Percentiles rank a stretch among this genome's conserved stretches.
Conservation (phyloP, 2,329 filamentous ascomycete genomes). For the Cyphellophora attinorum region DNA sequence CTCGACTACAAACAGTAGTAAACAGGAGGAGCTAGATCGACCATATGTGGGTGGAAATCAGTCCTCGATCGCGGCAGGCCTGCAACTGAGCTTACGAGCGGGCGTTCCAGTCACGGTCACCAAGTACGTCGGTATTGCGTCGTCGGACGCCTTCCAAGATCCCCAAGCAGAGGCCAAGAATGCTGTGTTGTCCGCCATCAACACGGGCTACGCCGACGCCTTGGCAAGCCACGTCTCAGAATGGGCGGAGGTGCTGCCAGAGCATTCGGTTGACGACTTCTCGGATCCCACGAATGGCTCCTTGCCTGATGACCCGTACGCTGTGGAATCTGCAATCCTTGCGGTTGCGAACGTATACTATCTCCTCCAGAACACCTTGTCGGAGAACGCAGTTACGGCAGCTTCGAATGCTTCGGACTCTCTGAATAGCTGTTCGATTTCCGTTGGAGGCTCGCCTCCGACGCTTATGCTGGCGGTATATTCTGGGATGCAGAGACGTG, state of each 20-base stretch:
- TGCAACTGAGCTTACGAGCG: slow-evolving; percentile 42
- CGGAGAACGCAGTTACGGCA: slow-evolving; percentile 42
- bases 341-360: slow-evolving; percentile 39
- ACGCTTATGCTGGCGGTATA: slow-evolving; percentile 57
- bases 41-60: slow-evolving; percentile 45
- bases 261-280: slow-evolving; percentile 55
- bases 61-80: slow-evolving; percentile 56
- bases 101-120: slow-evolving; percentile 46
- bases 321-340: slow-evolving; percentile 43
- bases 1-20: slow-evolving; percentile 30
- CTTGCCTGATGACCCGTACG: slow-evolving; percentile 46
- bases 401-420: slow-evolving; percentile 33
- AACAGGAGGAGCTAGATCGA: slow-evolving; percentile 29
- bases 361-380: slow-evolving; percentile 40
- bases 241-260: slow-evolving; percentile 53
- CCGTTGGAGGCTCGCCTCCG: slow-evolving; percentile 60
- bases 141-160: slow-evolving; percentile 56
- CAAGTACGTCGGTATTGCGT: slow-evolving; percentile 61
- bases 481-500: slow-evolving; percentile 60
- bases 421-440: slow-evolving; percentile 53
- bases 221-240: slow-evolving; percentile 49
- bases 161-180: slow-evolving; percentile 45
- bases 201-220: slow-evolving; percentile 46
- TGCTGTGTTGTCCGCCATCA: slow-evolving; percentile 42
- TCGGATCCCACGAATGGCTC: slow-evolving; percentile 45